phyloP scores from a whole-genome alignment of 352 stramenopile species.

The Globisporangium apiculatum region DNA sequence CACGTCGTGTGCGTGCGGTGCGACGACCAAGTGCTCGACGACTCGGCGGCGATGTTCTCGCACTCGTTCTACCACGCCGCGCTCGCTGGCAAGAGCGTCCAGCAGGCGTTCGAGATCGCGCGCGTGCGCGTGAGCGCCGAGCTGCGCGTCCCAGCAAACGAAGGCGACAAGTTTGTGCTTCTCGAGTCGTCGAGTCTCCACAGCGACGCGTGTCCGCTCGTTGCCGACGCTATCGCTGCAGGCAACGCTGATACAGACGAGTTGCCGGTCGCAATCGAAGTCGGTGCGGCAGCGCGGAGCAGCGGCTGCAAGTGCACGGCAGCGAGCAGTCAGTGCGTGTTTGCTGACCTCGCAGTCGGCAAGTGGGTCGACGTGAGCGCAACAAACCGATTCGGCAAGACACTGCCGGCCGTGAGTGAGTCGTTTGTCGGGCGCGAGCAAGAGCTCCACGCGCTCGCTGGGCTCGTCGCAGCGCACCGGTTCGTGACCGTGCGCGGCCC shows the following conservation, averaged over 20 bases:
- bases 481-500: slow-evolving; percentile 70
- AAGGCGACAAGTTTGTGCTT: slow-evolving; percentile 76
- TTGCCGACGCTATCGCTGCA: slow-evolving; percentile 3
- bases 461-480: slow-evolving; percentile 44
- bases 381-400: slow-evolving; percentile 62
- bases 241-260: slow-evolving; percentile 8
- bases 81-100: slow-evolving; percentile 62
- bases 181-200: slow-evolving; percentile 64
- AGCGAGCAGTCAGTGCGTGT: slow-evolving; percentile 48
- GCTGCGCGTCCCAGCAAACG: slow-evolving; percentile 47
- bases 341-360: slow-evolving; percentile 61
- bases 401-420: slow-evolving; percentile 51
- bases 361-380: slow-evolving; percentile 74
- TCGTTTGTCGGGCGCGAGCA: slow-evolving; percentile 72
- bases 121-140: slow-evolving; percentile 65
- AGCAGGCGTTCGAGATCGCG: slow-evolving; percentile 70
- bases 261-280: slow-evolving; percentile 33
- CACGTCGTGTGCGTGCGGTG: slow-evolving; percentile 78
- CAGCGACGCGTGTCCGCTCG: slow-evolving; percentile 34
- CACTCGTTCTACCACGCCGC: slow-evolving; percentile 76
- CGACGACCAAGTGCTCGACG: slow-evolving; percentile 58
- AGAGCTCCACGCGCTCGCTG: slow-evolving; percentile 61
- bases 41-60: slow-evolving; percentile 67
- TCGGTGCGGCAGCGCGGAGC: slow-evolving; percentile 30
- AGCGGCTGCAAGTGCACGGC: slow-evolving; percentile 43